Evolutionary conservation across 1,139 yeast genomes (phyloP), one percentile per base, ranked within the genome.

Genomic region (Ogataea hybrid): DNA sequence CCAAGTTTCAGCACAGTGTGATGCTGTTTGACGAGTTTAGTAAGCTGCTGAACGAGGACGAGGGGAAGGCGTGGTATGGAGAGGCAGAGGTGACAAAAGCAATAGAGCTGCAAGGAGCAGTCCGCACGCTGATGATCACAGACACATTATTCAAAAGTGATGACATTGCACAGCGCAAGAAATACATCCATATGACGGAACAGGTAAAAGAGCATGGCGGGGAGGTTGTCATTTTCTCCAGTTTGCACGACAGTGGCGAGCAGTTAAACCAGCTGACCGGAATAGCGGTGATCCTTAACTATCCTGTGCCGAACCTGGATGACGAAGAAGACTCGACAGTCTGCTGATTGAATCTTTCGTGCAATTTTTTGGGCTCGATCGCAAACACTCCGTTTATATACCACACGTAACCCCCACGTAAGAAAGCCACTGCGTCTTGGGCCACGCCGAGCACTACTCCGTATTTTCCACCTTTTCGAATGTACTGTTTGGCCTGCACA

Each of bases 1-100:
- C 97, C 2, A 86, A 88, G 56, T 92, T 81, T 58, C 86, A 94
- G 12, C 75, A 75, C 46, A 96, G 92, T 55, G 81, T 82, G 5
- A 60, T 70, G 11, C 69, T 81, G 0, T 73, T 92, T 57, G 96
- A 88, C 57, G 78, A 79, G 44, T 92, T 92, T 59, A 84, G 88
- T 64, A 73, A 75, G 49, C 79, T 79, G 18, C 67, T 92, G 50
- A 86, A 89, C 57, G 79, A 78, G 28, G 96, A 89, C 61, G 90
- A 86, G 48, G 81, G 76, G 37, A 77, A 80, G 49, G 96, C 97
- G 5, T 92, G 97, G 95, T 92, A 92, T 62, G 98, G 98, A 18
- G 84, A 85, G 12, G 71, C 73, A 14, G 97, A 89, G 54, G 86
- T 85, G 20, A 73, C 69, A 33, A 81, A 77, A 50, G 97, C 97